Conservation (phyloP, 345 rosid species). For the Dovyalis caffra region DNA sequence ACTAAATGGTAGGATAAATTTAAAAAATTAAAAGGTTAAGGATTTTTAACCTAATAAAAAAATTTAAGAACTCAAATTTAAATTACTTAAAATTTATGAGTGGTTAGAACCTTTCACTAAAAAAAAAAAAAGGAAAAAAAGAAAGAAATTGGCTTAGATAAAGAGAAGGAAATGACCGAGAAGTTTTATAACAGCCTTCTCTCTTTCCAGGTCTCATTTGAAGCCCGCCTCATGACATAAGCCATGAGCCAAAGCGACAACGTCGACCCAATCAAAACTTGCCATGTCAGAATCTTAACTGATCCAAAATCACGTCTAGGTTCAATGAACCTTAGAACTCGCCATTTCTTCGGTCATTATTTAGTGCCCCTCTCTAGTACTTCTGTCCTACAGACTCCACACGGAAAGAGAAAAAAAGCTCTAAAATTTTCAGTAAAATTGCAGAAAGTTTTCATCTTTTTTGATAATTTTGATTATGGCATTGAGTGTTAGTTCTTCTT, state of each 20-base stretch:
- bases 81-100: too few species aligned
- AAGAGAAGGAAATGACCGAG: too few species aligned
- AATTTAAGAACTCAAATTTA: too few species aligned
- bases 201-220: not conserved
- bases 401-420: not conserved
- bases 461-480: conserved; percentile 38
- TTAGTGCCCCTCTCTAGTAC: conserved; percentile 25
- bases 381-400: not conserved
- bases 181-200: too few species aligned
- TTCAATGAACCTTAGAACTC: conserved; percentile 40
- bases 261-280: conserved; percentile 2
- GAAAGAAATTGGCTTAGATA: too few species aligned
- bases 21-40: too few species aligned
- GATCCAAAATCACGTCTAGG: conserved; percentile 41
- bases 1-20: too few species aligned
- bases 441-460: not conserved
- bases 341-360: conserved; percentile 26
- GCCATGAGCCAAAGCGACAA: conserved; percentile 27
- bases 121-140: too few species aligned
- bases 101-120: too few species aligned
- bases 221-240: conserved; percentile 42
- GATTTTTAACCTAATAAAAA: too few species aligned
- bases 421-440: not conserved
- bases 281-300: conserved; percentile 34
- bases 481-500: conserved; percentile 37